Conservation (phyloP, 73 alveolate species). For the Strombidium stylifer region DNA sequence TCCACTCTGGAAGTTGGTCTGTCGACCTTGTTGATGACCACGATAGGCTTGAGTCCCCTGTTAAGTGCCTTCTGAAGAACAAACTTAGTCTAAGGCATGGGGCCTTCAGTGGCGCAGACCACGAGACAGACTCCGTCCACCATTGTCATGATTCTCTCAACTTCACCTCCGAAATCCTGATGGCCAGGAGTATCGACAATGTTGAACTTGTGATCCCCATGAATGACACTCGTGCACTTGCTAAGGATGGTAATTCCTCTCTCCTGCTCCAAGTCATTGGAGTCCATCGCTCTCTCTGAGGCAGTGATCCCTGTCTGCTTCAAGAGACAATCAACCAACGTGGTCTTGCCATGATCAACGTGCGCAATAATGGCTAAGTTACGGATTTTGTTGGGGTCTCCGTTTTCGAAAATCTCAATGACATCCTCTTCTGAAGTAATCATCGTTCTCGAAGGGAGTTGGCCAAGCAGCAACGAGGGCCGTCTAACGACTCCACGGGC, state of each 20-base stretch:
- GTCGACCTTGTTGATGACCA: conserved; percentile 90
- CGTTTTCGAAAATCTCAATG: conserved; percentile 14
- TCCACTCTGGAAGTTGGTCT: conserved; percentile 78
- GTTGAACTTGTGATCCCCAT: conserved; percentile 70
- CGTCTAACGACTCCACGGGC: too few species aligned
- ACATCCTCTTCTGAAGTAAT: too few species aligned
- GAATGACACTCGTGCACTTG: conserved; percentile 70
- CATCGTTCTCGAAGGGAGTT: too few species aligned
- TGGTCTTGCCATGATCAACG: conserved; percentile 95
- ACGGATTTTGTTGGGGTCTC: conserved; percentile 71
- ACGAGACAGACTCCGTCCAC: conserved; percentile 87
- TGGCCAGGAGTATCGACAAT: conserved; percentile 79
- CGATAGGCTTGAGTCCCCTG: conserved; percentile 77
- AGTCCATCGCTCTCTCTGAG: conserved; percentile 88
- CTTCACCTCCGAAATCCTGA: conserved; percentile 70
- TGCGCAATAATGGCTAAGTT: conserved; percentile 91
- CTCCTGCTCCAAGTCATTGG: conserved; percentile 90
- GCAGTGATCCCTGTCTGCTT: conserved; percentile 61
- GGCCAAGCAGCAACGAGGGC: too few species aligned
- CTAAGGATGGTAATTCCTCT: conserved; percentile 89
- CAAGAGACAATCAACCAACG: conserved; percentile 84
- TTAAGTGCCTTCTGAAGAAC: conserved; percentile 87
- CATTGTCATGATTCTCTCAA: conserved; percentile 84
- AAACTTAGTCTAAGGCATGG: conserved; percentile 86
- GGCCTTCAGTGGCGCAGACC: conserved; percentile 91